Conservation (phyloP, 2,329 filamentous ascomycete genomes). For the Lachnum nothofagi region DNA sequence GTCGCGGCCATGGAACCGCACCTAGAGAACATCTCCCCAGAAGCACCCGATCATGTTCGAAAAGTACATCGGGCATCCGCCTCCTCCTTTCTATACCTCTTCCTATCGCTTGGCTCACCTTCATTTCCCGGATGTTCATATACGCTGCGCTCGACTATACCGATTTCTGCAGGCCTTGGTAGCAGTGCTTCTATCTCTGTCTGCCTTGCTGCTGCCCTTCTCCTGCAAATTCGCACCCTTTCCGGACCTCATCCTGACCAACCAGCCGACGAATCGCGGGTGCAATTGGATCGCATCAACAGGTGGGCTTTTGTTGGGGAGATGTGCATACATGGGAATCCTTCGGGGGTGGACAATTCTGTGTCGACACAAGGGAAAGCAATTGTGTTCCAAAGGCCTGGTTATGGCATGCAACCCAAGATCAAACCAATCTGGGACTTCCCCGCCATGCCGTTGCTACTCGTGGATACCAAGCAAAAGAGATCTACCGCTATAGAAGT, state of each 20-base stretch:
- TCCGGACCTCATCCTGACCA: slow-evolving; percentile 90
- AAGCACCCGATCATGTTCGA: slow-evolving; percentile 62
- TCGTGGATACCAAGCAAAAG: slow-evolving; percentile 83
- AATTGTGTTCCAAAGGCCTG: slow-evolving; percentile 78
- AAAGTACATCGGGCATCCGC: slow-evolving; percentile 83
- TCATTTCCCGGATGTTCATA: slow-evolving; percentile 79
- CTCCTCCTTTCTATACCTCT: slow-evolving; percentile 84
- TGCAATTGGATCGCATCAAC: slow-evolving; percentile 93
- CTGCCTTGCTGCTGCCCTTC: slow-evolving; percentile 75
- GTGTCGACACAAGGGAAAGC: slow-evolving; percentile 91
- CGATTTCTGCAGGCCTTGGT: slow-evolving; percentile 83
- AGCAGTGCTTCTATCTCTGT: slow-evolving; percentile 94
- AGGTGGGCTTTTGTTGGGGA: slow-evolving; percentile 96
- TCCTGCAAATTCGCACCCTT: slow-evolving; percentile 82
- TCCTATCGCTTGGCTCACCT: slow-evolving; percentile 76
- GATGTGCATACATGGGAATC: slow-evolving; percentile 95
- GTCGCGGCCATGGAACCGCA: slow-evolving; percentile 76
- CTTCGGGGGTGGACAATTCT: slow-evolving; percentile 94
- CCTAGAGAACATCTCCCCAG: slow-evolving; percentile 63
- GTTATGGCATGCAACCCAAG: slow-evolving; percentile 70
- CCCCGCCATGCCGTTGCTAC: slow-evolving; percentile 81
- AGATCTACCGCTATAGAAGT: slow-evolving; percentile 85
- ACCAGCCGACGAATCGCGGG: slow-evolving; percentile 75
- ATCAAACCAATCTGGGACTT: slow-evolving; percentile 80
- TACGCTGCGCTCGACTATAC: slow-evolving; percentile 87